These are phyloP conservation scores for Amphicarpaea edgeworthii DNA, from an alignment of 306 rosid species.

Conservation along the genomic window DNA sequence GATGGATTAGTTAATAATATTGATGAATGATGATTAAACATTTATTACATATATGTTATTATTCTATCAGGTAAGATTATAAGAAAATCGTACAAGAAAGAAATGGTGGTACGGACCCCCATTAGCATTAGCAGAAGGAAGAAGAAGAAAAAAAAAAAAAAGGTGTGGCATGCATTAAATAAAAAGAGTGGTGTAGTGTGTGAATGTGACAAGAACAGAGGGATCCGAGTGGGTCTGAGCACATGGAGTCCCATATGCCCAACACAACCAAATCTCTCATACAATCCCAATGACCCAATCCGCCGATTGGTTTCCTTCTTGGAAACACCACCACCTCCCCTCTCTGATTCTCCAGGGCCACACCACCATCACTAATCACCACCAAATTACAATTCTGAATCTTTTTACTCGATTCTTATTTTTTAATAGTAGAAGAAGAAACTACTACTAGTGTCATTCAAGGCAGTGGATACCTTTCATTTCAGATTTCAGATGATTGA, in stretches of 20 bases:
- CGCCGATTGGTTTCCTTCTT: slow-evolving; percentile 80
- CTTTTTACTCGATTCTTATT: too few species aligned
- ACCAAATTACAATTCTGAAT: too few species aligned
- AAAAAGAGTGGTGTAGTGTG: slow-evolving; percentile 51
- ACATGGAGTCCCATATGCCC: slow-evolving; percentile 94
- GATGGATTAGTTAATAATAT: too few species aligned
- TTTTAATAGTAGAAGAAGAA: too few species aligned
- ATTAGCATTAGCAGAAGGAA: slow-evolving; percentile 6
- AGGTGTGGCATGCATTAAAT: slow-evolving; percentile 36
- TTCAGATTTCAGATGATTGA: neutral
- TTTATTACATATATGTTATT: too few species aligned
- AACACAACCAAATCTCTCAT: slow-evolving; percentile 66
- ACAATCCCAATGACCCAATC: slow-evolving; percentile 76
- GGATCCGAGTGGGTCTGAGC: slow-evolving; percentile 63
- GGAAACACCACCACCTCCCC: slow-evolving; percentile 78
- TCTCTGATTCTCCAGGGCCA: slow-evolving; percentile 44
- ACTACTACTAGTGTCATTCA: too few species aligned
- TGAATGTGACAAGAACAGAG: slow-evolving; percentile 65
- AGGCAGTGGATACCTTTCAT: neutral
- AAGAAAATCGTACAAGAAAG: slow-evolving; percentile 50
- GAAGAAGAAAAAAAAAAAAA: neutral
- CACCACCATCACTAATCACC: slow-evolving; percentile 43
- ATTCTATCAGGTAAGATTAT: too few species aligned
- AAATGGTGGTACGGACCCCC: slow-evolving; percentile 52
- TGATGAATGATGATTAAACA: too few species aligned